Percentiles rank a stretch among this genome's conserved stretches.
These are phyloP conservation scores for Lineolata rhizophorae DNA, from an alignment of 495 filamentous ascomycete species.

Conservation along the genomic window DNA sequence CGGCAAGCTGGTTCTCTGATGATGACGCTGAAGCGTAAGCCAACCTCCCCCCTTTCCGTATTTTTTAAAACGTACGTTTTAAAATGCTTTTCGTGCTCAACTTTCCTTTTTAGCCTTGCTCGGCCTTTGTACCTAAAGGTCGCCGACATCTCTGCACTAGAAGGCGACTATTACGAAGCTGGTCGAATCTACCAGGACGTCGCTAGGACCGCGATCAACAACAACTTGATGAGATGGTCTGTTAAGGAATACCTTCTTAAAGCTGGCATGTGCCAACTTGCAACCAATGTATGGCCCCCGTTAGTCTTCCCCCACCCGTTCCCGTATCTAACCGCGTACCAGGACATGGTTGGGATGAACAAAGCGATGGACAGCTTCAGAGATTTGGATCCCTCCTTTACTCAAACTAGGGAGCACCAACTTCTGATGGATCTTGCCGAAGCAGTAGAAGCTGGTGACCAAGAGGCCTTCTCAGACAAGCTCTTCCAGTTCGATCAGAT, in stretches of 20 bases:
- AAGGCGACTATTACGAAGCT: slow-evolving; percentile 33
- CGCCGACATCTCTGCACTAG: slow-evolving; percentile 65
- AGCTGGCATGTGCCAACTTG: slow-evolving; percentile 38
- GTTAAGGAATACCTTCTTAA: slow-evolving; percentile 90
- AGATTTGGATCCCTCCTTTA: slow-evolving; percentile 60
- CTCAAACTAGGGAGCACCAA: slow-evolving; percentile 53
- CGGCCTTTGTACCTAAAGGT: slow-evolving; percentile 78
- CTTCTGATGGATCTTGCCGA: slow-evolving; percentile 52
- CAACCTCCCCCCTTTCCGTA: too few species aligned
- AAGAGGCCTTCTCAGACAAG: slow-evolving; percentile 65
- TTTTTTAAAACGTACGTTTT: slow-evolving; percentile 57
- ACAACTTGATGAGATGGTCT: slow-evolving; percentile 71
- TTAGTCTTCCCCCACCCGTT: not conserved
- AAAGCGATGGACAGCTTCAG: slow-evolving; percentile 61
- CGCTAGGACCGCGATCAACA: slow-evolving; percentile 43
- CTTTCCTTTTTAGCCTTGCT: not conserved
- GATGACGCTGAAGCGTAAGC: too few species aligned
- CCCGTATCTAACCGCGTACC: slow-evolving; percentile 3
- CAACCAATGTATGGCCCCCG: slow-evolving; percentile 17
- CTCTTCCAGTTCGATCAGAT: slow-evolving; percentile 72
- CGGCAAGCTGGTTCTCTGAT: slow-evolving; percentile 68
- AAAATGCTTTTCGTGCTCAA: not conserved
- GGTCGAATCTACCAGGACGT: slow-evolving; percentile 57
- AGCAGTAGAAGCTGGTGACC: slow-evolving; percentile 48
- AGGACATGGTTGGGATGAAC: slow-evolving; percentile 54